phyloP scores from a whole-genome alignment of 2,329 filamentous ascomycete species.

The Seiridium unicorne region DNA sequence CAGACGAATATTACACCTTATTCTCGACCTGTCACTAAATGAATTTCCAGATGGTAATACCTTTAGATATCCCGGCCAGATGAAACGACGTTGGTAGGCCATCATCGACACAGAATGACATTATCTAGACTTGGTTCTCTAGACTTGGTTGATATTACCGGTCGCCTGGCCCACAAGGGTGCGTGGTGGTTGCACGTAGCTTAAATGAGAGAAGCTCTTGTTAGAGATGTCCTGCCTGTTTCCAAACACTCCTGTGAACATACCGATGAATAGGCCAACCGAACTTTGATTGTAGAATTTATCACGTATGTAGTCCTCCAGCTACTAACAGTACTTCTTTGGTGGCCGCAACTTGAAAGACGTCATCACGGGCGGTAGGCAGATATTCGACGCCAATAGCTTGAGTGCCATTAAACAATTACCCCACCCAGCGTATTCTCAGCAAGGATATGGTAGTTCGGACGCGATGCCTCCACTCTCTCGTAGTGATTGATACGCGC shows the following conservation, averaged over 20 bases:
- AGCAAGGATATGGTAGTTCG: conserved; percentile 59
- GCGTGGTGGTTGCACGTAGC: no score
- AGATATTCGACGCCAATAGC: conserved; percentile 61
- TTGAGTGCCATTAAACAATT: conserved; percentile 47
- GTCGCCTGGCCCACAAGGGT: no score
- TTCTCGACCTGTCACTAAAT: no score
- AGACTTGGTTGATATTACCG: no score
- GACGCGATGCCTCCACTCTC: conserved; percentile 34
- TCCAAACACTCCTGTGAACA: conserved; percentile 26
- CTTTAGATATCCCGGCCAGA: no score
- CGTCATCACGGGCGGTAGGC: conserved; percentile 28
- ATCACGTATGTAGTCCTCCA: conserved; percentile 37
- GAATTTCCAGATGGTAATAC: no score
- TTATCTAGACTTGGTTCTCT: no score
- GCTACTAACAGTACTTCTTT: conserved; percentile 42
- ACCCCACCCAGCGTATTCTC: conserved; percentile 56
- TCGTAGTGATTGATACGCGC: conserved; percentile 26
- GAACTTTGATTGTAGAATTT: conserved; percentile 37
- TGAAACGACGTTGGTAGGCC: no score
- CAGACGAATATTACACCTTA: neutral
- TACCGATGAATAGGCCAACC: no score
- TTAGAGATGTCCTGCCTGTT: no score
- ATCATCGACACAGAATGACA: no score
- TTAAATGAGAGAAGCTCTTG: no score
- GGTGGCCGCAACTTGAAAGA: conserved; percentile 42